These are phyloP conservation scores for Kitagawia praeruptora DNA, from an alignment of 129 eudicot genomes.

Conservation along the genomic window DNA sequence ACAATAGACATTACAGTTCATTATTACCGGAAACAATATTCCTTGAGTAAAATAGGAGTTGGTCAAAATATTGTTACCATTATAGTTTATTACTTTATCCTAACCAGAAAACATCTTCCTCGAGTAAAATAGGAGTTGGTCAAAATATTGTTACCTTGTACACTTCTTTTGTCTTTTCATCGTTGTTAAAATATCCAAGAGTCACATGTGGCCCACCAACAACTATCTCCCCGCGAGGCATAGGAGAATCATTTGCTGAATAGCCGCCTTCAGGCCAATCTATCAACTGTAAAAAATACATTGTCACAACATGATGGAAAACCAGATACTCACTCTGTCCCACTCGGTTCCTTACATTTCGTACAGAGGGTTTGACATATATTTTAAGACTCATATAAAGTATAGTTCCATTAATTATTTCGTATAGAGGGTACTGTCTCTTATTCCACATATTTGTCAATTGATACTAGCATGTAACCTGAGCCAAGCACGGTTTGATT, in stretches of 20 bases:
- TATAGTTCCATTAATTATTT: too few species aligned
- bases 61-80: not conserved
- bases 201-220: constrained; percentile 95
- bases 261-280: constrained; percentile 99
- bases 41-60: not conserved
- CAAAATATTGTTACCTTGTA: constrained; percentile 60
- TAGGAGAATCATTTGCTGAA: constrained; percentile 69
- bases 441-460: not conserved
- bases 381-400: too few species aligned
- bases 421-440: too few species aligned
- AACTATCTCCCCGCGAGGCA: constrained; percentile 93
- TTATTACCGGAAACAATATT: not conserved
- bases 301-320: not conserved
- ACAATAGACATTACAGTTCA: constrained; percentile 12
- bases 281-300: constrained; percentile 39
- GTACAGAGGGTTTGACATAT: too few species aligned
- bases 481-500: too few species aligned
- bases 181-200: constrained; percentile 79
- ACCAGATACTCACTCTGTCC: not conserved
- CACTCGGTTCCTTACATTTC: too few species aligned
- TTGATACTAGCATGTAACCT: not conserved
- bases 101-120: not conserved
- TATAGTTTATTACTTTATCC: constrained; percentile 13
- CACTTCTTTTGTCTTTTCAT: constrained; percentile 78
- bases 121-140: not conserved